Conservation (phyloP, 164 flowering plant genomes). For the Santalum album region DNA sequence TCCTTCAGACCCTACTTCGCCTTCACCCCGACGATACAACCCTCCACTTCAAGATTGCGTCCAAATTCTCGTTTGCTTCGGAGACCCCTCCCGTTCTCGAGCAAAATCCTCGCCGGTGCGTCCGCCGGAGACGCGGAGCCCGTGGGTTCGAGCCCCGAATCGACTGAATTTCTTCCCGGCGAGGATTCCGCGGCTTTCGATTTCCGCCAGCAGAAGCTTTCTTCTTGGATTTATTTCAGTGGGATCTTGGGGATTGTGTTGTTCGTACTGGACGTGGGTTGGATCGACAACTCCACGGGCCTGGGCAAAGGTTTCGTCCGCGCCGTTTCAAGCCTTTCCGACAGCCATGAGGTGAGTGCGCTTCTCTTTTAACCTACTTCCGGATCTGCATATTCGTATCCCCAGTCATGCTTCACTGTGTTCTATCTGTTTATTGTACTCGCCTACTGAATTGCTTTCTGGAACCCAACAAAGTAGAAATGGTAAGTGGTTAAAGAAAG, state of each 20-base stretch:
- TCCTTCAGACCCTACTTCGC: too few species aligned
- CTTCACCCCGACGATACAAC: too few species aligned
- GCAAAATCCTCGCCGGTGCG: conserved; percentile 10
- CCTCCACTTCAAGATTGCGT: too few species aligned
- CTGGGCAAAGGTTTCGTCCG: conserved; percentile 55
- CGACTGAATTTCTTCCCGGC: conserved; percentile 29
- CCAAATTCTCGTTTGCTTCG: too few species aligned
- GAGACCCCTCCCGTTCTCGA: too few species aligned
- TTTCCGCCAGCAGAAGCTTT: conserved; percentile 52
- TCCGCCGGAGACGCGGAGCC: conserved; percentile 21
- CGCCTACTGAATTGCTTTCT: too few species aligned
- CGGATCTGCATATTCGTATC: neutral
- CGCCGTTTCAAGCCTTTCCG: conserved; percentile 46
- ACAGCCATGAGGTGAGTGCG: conserved; percentile 64
- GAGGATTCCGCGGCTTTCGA: conserved; percentile 84
- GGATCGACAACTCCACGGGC: conserved; percentile 80
- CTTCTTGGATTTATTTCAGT: conserved; percentile 79
- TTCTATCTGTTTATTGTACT: too few species aligned
- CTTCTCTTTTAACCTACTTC: neutral
- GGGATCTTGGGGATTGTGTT: conserved; percentile 66
- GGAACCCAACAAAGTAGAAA: too few species aligned
- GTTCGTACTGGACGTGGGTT: conserved; percentile 50
- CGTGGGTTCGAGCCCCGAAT: conserved; percentile 4
- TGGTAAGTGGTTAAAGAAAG: too few species aligned
- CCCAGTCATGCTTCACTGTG: too few species aligned